These are phyloP conservation scores for Allium sativum DNA, from an alignment of 106 monocot genomes.

Conservation along the genomic window DNA sequence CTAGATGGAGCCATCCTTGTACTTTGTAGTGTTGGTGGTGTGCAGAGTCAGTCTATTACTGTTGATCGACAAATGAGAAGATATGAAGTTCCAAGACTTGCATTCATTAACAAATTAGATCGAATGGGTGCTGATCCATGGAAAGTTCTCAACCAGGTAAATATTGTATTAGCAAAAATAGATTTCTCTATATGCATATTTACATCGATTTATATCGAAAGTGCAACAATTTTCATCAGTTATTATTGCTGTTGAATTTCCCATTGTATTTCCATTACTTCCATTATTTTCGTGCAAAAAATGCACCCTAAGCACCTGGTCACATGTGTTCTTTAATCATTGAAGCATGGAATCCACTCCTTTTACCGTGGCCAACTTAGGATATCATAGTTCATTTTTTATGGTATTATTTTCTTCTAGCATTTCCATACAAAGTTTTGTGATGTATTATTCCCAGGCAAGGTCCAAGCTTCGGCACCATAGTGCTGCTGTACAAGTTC, in stretches of 20 bases:
- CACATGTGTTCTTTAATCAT: too few relatives aligned
- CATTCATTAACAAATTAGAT: constrained; percentile 96
- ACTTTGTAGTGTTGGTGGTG: constrained; percentile 97
- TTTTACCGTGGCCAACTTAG: not conserved
- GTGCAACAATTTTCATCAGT: too few relatives aligned
- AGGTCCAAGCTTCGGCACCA: constrained; percentile 93
- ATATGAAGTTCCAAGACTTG: constrained; percentile 92
- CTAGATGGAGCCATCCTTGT: constrained; percentile 98
- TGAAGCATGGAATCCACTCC: not conserved
- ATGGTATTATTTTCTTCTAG: not conserved
- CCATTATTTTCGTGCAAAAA: too few relatives aligned
- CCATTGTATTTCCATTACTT: too few relatives aligned
- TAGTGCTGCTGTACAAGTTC: constrained; percentile 91
- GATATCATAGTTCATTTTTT: not conserved
- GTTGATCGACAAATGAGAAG: constrained; percentile 99
- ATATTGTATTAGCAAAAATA: too few relatives aligned
- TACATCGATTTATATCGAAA: too few relatives aligned
- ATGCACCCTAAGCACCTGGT: too few relatives aligned
- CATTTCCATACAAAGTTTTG: not conserved
- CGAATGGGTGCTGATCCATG: constrained; percentile 99
- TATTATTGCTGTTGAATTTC: too few relatives aligned
- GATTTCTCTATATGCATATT: too few relatives aligned
- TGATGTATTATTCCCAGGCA: constrained; percentile 40
- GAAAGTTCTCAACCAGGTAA: constrained; percentile 96
- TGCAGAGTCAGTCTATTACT: constrained; percentile 96